phyloP scores from a whole-genome alignment of 1,284 basidiomycete genomes.

The Earliella scabrosa region DNA sequence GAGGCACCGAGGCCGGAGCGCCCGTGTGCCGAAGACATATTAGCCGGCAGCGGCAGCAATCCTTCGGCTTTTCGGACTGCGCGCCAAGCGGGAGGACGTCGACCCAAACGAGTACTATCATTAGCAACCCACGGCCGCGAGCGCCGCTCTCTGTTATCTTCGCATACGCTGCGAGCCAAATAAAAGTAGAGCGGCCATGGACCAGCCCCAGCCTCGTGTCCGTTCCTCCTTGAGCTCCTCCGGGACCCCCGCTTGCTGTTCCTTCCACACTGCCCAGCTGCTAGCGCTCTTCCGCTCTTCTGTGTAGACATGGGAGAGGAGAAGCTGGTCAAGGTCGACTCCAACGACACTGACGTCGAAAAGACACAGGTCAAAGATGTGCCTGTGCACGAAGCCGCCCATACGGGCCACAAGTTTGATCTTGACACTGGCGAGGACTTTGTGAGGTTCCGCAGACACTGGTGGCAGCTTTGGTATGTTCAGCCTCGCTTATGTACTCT shows the following conservation, averaged over 20 bases:
- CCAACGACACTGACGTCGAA: slow-evolving; percentile 19
- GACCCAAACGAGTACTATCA: not conserved
- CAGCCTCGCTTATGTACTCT: not conserved
- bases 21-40: too few relatives aligned
- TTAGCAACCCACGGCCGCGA: not conserved
- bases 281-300: not conserved
- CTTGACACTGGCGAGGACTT: slow-evolving; percentile 53
- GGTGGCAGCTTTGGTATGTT: slow-evolving; percentile 52
- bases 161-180: not conserved
- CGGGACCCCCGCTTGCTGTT: too few relatives aligned
- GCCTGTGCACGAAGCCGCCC: not conserved
- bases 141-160: not conserved
- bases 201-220: too few relatives aligned
- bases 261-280: not conserved
- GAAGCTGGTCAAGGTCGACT: slow-evolving; percentile 17
- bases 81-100: too few relatives aligned
- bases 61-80: too few relatives aligned
- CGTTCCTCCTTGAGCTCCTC: too few relatives aligned
- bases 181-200: too few relatives aligned
- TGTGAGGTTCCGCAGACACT: slow-evolving; percentile 45
- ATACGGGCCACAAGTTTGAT: slow-evolving; percentile 36
- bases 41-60: too few relatives aligned
- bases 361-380: slow-evolving; percentile 10
- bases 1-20: too few relatives aligned
- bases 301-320: slow-evolving; percentile 6